A percentile compares a stretch with the other conserved stretches of the same genome.
Conservation (phyloP, 1,139 yeast species). For the Debaryomycetaceae sp. region DNA sequence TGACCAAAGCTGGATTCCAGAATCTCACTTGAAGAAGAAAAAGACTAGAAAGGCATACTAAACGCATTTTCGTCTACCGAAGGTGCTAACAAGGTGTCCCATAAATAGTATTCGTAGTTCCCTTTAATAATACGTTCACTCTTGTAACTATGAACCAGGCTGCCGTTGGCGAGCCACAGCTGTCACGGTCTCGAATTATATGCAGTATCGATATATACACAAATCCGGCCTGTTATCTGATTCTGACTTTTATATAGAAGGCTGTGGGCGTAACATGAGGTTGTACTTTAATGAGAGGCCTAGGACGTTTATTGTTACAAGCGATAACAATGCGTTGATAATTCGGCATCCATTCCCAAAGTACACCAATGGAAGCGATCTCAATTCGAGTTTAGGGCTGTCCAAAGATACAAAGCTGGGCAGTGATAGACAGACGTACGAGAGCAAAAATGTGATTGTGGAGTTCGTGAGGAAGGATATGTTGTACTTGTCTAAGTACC, state of each 20-base stretch:
- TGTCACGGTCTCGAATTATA: too few relatives aligned
- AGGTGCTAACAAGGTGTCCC: background rate
- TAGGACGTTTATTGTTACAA: constrained; percentile 51
- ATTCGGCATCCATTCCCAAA: constrained; percentile 44
- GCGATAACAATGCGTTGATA: constrained; percentile 47
- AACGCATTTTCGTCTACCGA: background rate
- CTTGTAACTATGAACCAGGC: background rate
- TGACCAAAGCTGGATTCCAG: constrained; percentile 36
- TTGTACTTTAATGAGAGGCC: constrained; percentile 51
- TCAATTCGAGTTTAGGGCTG: background rate
- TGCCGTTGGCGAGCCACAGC: too few relatives aligned
- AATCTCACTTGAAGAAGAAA: constrained; percentile 28
- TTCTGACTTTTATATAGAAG: background rate
- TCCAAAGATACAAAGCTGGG: background rate
- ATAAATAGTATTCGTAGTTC: background rate
- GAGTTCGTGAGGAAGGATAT: constrained; percentile 43
- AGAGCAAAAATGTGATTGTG: constrained; percentile 39
- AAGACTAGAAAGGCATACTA: constrained; percentile 28
- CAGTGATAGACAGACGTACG: background rate
- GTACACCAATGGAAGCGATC: constrained; percentile 24
- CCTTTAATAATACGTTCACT: background rate
- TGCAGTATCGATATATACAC: background rate
- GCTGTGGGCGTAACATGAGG: constrained; percentile 31
- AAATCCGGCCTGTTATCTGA: background rate
- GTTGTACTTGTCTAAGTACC: constrained; percentile 36